Conservation (phyloP, 1,139 yeast genomes). For the Nadsonia commutata region DNA sequence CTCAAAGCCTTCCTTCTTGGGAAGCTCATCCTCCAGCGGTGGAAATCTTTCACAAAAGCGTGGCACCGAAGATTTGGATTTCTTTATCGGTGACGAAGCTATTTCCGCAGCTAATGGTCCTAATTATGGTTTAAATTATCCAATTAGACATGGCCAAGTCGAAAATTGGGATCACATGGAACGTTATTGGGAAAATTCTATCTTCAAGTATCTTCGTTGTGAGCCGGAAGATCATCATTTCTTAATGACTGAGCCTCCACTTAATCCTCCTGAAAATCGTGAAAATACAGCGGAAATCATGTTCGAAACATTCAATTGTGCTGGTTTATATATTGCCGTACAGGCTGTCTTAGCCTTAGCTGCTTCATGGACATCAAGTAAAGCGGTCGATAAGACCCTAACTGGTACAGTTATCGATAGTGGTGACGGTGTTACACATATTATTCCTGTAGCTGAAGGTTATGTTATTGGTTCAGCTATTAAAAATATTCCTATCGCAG, state of each 20-base stretch:
- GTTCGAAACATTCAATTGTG: constrained; percentile 97
- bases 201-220: constrained; percentile 87
- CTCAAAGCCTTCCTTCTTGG: background rate
- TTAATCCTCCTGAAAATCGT: constrained; percentile 97
- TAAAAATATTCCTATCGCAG: constrained; percentile 95
- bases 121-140: constrained; percentile 68
- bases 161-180: constrained; percentile 99
- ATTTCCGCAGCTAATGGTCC: constrained; percentile 79
- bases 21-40: constrained; percentile 14
- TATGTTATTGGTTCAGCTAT: constrained; percentile 96
- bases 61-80: constrained; percentile 91
- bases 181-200: constrained; percentile 94
- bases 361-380: constrained; percentile 96
- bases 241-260: constrained; percentile 91
- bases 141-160: constrained; percentile 93
- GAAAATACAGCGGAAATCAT: constrained; percentile 96
- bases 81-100: constrained; percentile 93
- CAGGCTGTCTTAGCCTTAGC: constrained; percentile 98
- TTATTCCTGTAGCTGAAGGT: constrained; percentile 98
- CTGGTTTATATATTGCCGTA: constrained; percentile 94
- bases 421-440: constrained; percentile 97
- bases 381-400: constrained; percentile 84
- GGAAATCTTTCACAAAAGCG: constrained; percentile 51
- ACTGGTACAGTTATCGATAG: constrained; percentile 98
- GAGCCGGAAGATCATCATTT: constrained; percentile 98